Evolutionary conservation across 805 yeast species (phyloP), one percentile per base, ranked within the genome.

Genomic region (Metschnikowia bowlesiae): DNA sequence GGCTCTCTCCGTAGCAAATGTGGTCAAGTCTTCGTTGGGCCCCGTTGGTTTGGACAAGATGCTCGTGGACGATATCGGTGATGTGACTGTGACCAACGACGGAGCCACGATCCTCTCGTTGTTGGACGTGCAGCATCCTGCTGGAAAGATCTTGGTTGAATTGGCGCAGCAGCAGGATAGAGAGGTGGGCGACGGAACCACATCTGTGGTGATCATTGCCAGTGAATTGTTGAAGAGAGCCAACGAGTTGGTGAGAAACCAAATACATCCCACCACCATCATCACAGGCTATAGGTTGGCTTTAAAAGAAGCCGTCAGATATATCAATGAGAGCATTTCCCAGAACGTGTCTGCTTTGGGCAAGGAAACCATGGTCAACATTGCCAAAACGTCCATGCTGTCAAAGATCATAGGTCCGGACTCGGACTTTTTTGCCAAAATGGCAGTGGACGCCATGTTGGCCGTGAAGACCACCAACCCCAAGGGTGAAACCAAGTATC

Each of bases 11-110:
- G 88, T 86, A 43, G 89, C 94, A 58, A 87, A 87, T 62, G 90
- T 76, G 41, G 91, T 87, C 55, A 91, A 91, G 68, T 85, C 97
- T 11, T 91, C 98, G 1, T 75, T 94, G 50, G 99, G 99, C 4
- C 99, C 99, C 8, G 98, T 94, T 34, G 99, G 99, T 29, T 78
- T 94, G 47, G 99, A 94, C 73, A 94, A 94, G 74, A 94, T 94
- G 97, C 79, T 94, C 44, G 99, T 94, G 37, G 99, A 94, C 70
- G 99, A 94, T 64, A 95, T 94, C 70, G 99, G 99, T 56, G 99
- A 95, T 71, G 97, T 94, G 42, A 91, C 97, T 6, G 97, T 94
- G 46, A 94, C 99, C 42, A 94, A 94, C 70, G 99, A 94, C 70
- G 99, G 99, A 58, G 99, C 99, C 52, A 94, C 99, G 4, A 94